Evolutionary conservation across 495 filamentous ascomycete species (phyloP), one percentile per base, ranked within the genome.

Genomic region (Zalerion maritima): DNA sequence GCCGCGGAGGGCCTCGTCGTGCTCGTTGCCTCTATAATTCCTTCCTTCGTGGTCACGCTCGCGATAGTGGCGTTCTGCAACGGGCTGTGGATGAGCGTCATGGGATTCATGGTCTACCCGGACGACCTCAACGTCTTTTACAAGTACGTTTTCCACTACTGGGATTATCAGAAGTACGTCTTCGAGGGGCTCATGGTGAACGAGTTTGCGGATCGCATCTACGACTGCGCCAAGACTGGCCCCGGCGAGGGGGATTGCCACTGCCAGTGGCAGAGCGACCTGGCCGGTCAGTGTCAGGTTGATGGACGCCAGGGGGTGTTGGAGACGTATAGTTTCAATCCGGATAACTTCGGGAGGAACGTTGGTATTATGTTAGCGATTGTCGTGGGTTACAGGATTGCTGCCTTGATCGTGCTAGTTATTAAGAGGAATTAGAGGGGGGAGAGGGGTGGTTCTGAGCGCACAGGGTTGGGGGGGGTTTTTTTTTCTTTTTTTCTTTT

Each of bases 151-250:
- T 84, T 85, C 40, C 72, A 80, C 38, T 85, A 79, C 43, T 86
- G 84, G 45, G 78, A 87, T 41, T 85, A 84, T 43, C 78, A 83
- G 54, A 61, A 69, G 12, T 87, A 82, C 40, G 81, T 86, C 18
- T 87, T 89, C 60, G 75, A 83, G 37, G 81, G 81, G 11, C 85
- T 89, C 81, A 82, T 89, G 79, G 69, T 86, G 13, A 87, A 86
- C 45, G 79, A 89, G 51, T 85, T 89, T 43, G 52, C 47, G 0
- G 21, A 69, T 9, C 50, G 79, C 1, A 62, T 38, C 6, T 89
- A 78, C 43, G 45, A 45, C 12, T 87, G 81, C 37, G n/a, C n/a
- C n/a, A n/a, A n/a, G n/a, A n/a, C n/a, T n/a, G 32, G 26, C 3
- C 31, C 21, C 8, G 61, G 54, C 1, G 21, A 31, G 1, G n/a